phyloP scores from a whole-genome alignment of 306 rosid species.

The Oemleria cerasiformis region DNA sequence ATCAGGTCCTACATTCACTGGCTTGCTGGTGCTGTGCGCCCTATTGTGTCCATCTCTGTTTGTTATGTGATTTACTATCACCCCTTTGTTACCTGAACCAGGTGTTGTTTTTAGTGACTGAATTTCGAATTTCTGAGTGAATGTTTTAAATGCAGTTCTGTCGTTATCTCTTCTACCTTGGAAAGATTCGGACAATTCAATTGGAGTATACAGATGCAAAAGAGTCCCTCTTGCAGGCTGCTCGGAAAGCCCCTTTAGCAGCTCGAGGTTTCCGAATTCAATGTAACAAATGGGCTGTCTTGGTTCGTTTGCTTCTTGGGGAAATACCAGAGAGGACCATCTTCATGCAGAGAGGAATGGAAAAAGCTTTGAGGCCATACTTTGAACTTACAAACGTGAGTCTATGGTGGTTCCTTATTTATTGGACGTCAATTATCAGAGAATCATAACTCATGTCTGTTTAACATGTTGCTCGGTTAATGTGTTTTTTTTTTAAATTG shows the following conservation, averaged over 20 bases:
- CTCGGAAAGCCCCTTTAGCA: conserved; percentile 41
- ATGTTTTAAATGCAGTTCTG: conserved; percentile 41
- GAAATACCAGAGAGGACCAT: conserved; percentile 58
- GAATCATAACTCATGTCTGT: not conserved
- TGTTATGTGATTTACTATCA: not conserved
- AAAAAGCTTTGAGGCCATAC: conserved; percentile 56
- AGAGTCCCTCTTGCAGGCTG: conserved; percentile 5
- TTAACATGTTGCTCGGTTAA: not conserved
- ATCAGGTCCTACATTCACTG: not conserved
- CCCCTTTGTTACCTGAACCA: not conserved
- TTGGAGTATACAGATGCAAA: conserved; percentile 10
- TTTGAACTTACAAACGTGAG: conserved; percentile 69
- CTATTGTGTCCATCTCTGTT: not conserved
- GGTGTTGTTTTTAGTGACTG: not conserved
- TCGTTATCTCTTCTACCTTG: conserved; percentile 63
- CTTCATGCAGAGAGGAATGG: conserved; percentile 61
- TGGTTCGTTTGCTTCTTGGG: conserved; percentile 52
- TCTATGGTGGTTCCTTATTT: not conserved
- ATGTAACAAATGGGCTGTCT: conserved; percentile 63
- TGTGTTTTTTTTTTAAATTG: not conserved
- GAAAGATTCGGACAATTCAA: conserved; percentile 10
- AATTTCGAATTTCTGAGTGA: not conserved
- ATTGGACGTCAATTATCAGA: not conserved
- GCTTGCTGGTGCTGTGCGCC: not conserved
- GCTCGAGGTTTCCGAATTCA: conserved; percentile 61